Evolutionary conservation across 495 filamentous ascomycete species (phyloP), one percentile per base, ranked within the genome.

Genomic region (Hypomontagnella monticulosa): DNA sequence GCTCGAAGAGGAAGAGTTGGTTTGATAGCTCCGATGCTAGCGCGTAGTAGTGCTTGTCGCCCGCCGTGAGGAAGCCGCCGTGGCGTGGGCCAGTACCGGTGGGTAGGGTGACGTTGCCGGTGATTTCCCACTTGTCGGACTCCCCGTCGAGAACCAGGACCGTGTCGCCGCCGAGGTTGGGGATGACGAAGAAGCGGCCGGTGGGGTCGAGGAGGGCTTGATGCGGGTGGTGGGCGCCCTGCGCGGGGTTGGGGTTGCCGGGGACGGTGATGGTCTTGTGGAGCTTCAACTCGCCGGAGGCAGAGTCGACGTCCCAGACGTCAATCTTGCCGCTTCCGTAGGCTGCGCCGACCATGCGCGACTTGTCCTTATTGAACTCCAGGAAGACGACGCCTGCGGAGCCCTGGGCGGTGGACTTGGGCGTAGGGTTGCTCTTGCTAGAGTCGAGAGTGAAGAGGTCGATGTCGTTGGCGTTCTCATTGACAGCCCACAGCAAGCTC

Each of bases 171-270:
- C 71, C 73, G 0, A 77, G 67, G 50, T 77, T 67, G 43, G 71
- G 71, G 11, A 75, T 61, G 49, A 74, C 61, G 46, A 76, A 73
- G 57, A 60, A 77, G 41, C 71, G 66, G 20, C 72, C 73, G 4
- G 66, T 69, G 0, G 73, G 73, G 43, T 77, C 75, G 14, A 71
- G 60, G 2, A 77, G 57, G 15, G 71, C 72, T 65, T 77, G 75
- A 43, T 77, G 75, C 4, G 75, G 71, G 37, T 69, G 72, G 30
- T 73, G 60, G 2, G 15, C 41, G 4, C 20, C 51, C 47, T 69
- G 70, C 11, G 51, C 62, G 11, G 73, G 70, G 18, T 65, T 69
- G 5, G 68, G 69, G 14, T 44, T 41, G 4, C 66, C 66, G 5
- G 69, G 43, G 14, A 73, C 53, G 27, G 43, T 27, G 38, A 71